Conservation (phyloP, 257 asterid species). For the Gardenia jasminoides region DNA sequence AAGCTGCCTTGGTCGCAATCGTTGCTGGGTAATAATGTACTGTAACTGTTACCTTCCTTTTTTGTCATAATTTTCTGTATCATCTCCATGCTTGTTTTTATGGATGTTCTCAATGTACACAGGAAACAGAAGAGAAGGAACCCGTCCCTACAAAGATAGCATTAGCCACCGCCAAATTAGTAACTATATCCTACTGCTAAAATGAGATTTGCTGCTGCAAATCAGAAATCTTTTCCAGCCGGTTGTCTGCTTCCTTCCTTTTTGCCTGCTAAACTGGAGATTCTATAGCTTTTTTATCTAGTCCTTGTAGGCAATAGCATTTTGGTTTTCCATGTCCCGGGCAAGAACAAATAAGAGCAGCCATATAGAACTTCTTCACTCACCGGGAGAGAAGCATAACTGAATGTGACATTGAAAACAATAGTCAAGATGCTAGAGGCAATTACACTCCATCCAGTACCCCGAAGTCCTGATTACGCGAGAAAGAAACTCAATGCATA, state of each 20-base stretch:
- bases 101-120: constrained; percentile 51
- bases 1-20: background rate
- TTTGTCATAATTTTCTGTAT: constrained; percentile 41
- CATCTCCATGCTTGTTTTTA: constrained; percentile 61
- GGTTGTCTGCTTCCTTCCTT: too few species aligned
- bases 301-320: background rate
- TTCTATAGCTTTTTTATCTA: background rate
- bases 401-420: constrained; percentile 40
- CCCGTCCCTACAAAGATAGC: constrained; percentile 38
- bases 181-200: too few species aligned
- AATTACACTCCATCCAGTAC: too few species aligned
- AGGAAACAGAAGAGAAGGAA: constrained; percentile 61
- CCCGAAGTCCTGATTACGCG: too few species aligned
- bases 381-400: constrained; percentile 73
- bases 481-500: too few species aligned
- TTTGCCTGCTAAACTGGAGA: too few species aligned
- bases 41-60: constrained; percentile 51
- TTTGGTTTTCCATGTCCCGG: too few species aligned
- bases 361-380: constrained; percentile 5
- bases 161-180: background rate
- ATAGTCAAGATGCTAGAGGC: constrained; percentile 25
- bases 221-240: background rate
- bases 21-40: background rate
- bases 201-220: background rate
- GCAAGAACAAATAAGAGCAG: background rate